phyloP scores from a whole-genome alignment of 2,329 filamentous ascomycete genomes.

The Drechslera avenae region DNA sequence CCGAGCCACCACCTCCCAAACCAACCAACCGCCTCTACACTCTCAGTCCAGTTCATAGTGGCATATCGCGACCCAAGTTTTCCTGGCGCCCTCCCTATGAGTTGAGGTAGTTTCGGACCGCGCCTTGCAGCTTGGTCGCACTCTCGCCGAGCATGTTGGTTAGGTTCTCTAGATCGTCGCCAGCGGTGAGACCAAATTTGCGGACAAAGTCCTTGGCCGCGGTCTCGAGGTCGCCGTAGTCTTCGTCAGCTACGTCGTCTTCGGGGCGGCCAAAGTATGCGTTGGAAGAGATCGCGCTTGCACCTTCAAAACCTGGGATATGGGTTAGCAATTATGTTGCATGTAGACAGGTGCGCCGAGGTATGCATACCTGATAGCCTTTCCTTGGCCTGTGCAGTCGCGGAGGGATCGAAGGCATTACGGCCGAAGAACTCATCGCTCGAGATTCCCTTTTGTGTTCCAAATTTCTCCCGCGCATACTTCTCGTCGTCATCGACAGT shows the following conservation, averaged over 20 bases:
- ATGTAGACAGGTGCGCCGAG: neutral
- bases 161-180: slow-evolving; percentile 93
- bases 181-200: slow-evolving; percentile 92
- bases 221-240: slow-evolving; percentile 87
- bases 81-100: slow-evolving; percentile 33
- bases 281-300: slow-evolving; percentile 90
- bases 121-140: slow-evolving; percentile 76
- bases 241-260: slow-evolving; percentile 71
- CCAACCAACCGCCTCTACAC: neutral
- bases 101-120: slow-evolving; percentile 49
- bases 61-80: neutral
- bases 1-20: neutral
- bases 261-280: slow-evolving; percentile 96
- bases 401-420: slow-evolving; percentile 78
- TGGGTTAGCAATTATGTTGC: slow-evolving; percentile 4
- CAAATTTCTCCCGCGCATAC: slow-evolving; percentile 88
- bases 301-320: slow-evolving; percentile 78
- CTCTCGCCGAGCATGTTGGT: slow-evolving; percentile 83
- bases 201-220: slow-evolving; percentile 95
- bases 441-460: slow-evolving; percentile 90
- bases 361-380: slow-evolving; percentile 65
- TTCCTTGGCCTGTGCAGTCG: slow-evolving; percentile 83
- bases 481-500: slow-evolving; percentile 73
- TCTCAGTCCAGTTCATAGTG: neutral
- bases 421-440: slow-evolving; percentile 99